Base-by-base conservation (phyloP, 2,329 filamentous ascomycete genomes). In the Stagonosporopsis tanaceti region DNA sequence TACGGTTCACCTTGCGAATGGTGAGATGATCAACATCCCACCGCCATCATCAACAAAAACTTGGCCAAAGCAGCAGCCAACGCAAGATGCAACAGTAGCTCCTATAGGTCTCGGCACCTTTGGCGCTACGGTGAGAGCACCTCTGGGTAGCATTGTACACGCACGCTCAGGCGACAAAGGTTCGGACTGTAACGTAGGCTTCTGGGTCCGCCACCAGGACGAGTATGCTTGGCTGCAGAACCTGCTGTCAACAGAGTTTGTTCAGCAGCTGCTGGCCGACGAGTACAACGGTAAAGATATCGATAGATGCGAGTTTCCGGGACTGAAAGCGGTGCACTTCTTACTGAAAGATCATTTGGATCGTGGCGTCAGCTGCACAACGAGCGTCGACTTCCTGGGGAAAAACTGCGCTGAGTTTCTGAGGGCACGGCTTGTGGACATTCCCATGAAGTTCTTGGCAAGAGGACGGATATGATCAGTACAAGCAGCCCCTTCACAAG, bases 81-180 rank as follows among this genome's bases (percentile, higher is more conserved):
- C 68, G 11, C 65, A 75, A 53, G 50, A 55, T n/a, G 34, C 25
- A 2, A 65, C 63, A 0, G 28, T 27, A 0, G 22, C 50, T 4
- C 14, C 47, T 4, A 35, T 30, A 14, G 27, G 53, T 14, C 37
- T 73, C 1, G 27, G 50, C 6, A 59, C 46, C n/a, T 72, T 68
- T 45, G 74, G 67, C 5, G 60, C 65, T 1, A 77, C 73, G 1
- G 67, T 69, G 0, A 57, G 60, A n/a, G 68, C 75, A 15, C 76
- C 74, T 4, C 65, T 82, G 0, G 80, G 80, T 9, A 77, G 78
- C n/a, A 70, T 82, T 15, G 76, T 76, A 1, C 76, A 81, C 15
- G 80, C 75, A 0, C 67, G 81, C 37, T 80, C 80, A 1, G 75
- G 74, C 11, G 74, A 76, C 46, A 77, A 77, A 45, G 74, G 72